Percentiles rank a stretch among this genome's conserved stretches.
These are phyloP conservation scores for Phoenix dactylifera DNA, from an alignment of 176 grass and related monocot genomes.

Conservation along the genomic window DNA sequence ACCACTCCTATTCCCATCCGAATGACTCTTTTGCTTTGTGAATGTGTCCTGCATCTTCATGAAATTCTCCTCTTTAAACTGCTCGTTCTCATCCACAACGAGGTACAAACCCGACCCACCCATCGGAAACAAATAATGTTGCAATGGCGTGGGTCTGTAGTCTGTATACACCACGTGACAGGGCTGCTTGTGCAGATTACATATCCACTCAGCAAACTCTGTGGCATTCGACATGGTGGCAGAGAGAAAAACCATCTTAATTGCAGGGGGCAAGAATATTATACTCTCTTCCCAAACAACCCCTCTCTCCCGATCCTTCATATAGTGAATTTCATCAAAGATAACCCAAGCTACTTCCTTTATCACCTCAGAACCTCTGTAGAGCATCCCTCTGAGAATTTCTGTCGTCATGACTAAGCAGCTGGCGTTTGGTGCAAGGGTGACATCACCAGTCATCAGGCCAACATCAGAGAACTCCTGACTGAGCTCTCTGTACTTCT, in stretches of 20 bases:
- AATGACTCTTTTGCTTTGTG: slow-evolving; percentile 35
- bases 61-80: slow-evolving; percentile 97
- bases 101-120: slow-evolving; percentile 91
- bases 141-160: slow-evolving; percentile 89
- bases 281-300: slow-evolving; percentile 99
- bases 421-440: slow-evolving; percentile 75
- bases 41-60: slow-evolving; percentile 83
- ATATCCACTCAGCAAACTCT: slow-evolving; percentile 99
- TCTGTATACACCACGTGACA: slow-evolving; percentile 98
- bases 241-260: slow-evolving; percentile 98
- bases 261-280: slow-evolving; percentile 84
- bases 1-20: slow-evolving; percentile 46
- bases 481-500: slow-evolving; percentile 93
- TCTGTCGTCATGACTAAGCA: slow-evolving; percentile 98
- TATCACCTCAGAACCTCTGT: slow-evolving; percentile 92
- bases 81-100: slow-evolving; percentile 86
- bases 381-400: slow-evolving; percentile 94
- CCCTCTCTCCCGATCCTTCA: slow-evolving; percentile 92
- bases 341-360: slow-evolving; percentile 98
- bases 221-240: slow-evolving; percentile 98
- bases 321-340: slow-evolving; percentile 99
- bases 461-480: slow-evolving; percentile 92
- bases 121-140: slow-evolving; percentile 92
- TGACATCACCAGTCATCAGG: slow-evolving; percentile 93
- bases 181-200: slow-evolving; percentile 85